These are phyloP conservation scores for Rubia tinctorum DNA, from an alignment of 305 asterid species.

Conservation along the genomic window DNA sequence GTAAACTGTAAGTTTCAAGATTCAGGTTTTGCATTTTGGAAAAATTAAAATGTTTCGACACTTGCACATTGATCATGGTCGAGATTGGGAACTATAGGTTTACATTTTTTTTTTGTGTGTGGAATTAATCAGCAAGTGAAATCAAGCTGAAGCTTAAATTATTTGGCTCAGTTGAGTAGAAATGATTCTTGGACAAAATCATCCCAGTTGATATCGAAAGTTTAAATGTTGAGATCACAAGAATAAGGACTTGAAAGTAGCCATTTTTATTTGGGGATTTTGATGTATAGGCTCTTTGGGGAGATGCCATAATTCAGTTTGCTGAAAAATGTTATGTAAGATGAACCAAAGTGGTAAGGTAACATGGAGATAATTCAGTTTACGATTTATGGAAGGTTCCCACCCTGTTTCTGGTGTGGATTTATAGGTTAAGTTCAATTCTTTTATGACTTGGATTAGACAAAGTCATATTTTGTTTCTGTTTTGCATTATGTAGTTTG, in stretches of 20 bases:
- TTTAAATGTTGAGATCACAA: not conserved
- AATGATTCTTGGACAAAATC: not conserved
- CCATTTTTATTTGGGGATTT: not conserved
- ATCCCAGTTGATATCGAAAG: not conserved
- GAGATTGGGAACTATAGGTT: not conserved
- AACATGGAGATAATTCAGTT: not conserved
- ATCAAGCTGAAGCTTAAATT: not conserved
- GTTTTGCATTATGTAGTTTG: not conserved
- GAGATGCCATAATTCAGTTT: not conserved
- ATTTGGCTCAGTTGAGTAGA: slow-evolving; percentile 1
- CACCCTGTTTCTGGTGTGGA: not conserved
- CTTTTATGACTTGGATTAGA: not conserved
- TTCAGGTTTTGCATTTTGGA: not conserved
- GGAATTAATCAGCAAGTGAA: not conserved
- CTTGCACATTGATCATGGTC: not conserved
- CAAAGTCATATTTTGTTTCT: not conserved
- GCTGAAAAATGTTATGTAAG: not conserved
- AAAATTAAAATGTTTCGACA: no score
- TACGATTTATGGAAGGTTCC: not conserved
- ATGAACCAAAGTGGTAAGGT: not conserved
- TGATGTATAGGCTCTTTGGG: not conserved
- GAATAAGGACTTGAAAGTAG: not conserved
- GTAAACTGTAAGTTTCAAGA: no score
- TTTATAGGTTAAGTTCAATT: not conserved
- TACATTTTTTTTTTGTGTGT: not conserved